Percentiles rank a stretch among this genome's conserved stretches.
phyloP scores from a whole-genome alignment of 371 early-diverging fungal species.

The Mucor lusitanicus region DNA sequence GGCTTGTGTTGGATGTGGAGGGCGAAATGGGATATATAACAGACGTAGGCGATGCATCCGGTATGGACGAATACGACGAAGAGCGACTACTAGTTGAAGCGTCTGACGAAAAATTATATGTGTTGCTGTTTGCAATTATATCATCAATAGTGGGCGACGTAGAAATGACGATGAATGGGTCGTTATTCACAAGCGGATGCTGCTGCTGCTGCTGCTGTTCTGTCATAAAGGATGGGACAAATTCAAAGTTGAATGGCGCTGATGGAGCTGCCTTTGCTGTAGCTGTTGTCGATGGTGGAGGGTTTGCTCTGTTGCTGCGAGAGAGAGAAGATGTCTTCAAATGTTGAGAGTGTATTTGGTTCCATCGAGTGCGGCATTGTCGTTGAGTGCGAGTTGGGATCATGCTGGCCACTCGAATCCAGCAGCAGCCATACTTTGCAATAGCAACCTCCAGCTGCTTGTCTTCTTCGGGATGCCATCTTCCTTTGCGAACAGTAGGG shows the following conservation, averaged over 20 bases:
- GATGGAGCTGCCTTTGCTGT: neutral
- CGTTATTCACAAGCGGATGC: neutral
- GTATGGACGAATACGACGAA: neutral
- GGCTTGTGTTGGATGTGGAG: neutral
- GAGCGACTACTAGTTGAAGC: neutral
- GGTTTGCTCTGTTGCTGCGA: neutral
- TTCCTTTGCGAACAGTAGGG: constrained; percentile 54
- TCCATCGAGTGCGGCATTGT: constrained; percentile 56
- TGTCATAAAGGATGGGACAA: neutral
- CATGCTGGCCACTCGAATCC: constrained; percentile 58
- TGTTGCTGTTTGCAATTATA: neutral
- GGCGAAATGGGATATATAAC: neutral
- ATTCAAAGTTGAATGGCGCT: neutral
- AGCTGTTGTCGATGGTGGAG: neutral
- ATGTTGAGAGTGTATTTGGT: constrained; percentile 23
- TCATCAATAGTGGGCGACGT: neutral
- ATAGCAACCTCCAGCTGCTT: constrained; percentile 37
- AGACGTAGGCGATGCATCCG: neutral
- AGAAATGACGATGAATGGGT: neutral
- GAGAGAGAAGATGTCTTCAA: constrained; percentile 15
- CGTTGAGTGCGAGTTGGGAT: constrained; percentile 60
- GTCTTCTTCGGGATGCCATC: constrained; percentile 59
- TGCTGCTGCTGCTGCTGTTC: neutral
- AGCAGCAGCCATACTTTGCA: constrained; percentile 43
- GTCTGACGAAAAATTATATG: neutral